Base-by-base conservation (phyloP, 352 stramenopile genomes). In the Globisporangium abappressorium region DNA sequence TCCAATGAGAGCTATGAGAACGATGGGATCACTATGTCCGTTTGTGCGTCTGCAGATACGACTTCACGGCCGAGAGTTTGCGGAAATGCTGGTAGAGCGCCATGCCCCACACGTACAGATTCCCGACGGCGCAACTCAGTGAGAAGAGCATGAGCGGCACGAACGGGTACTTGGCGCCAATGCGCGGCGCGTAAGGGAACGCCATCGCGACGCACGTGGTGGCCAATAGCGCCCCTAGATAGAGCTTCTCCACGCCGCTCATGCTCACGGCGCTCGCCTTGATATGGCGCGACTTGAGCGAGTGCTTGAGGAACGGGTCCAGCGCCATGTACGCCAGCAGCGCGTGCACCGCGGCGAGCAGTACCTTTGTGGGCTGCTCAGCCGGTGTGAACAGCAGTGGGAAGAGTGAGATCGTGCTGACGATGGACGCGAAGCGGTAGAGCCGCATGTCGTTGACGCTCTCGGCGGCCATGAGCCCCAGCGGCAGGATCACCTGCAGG, bases 381-480 rank as follows among this genome's bases (percentile, higher is more conserved):
- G 85, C 85, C 0, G 85, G 78, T 1, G 87, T 97, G 64, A 97
- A 97, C 0, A 97, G 69, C 20, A 97, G 69, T 33, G 89, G 87
- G 63, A 97, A 95, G 18, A 97, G 78, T 53, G 87, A 94, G 51
- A 96, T 79, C 1, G 80, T 89, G 22, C 81, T 86, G 20, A 90
- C 64, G 22, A 88, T 71, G 1, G 85, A 89, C 20, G 84, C 79
- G 61, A 96, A 84, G 34, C 85, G 77, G 62, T 95, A 95, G 49
- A 97, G 70, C n/a, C 85, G 76, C 76, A 92, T 93, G 64, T 93
- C 89, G 41, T 85, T 79, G 36, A 91, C 87, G 71, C 83, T 92
- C 56, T 95, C 83, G 56, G 79, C 76, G 24, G 84, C 77, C 67
- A 95, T 77, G 34, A 97, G 74, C 2, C 75, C 85, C 24, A 95